Conservation (phyloP, 78 protist species). For the Neovahlkampfia damariscottae region DNA sequence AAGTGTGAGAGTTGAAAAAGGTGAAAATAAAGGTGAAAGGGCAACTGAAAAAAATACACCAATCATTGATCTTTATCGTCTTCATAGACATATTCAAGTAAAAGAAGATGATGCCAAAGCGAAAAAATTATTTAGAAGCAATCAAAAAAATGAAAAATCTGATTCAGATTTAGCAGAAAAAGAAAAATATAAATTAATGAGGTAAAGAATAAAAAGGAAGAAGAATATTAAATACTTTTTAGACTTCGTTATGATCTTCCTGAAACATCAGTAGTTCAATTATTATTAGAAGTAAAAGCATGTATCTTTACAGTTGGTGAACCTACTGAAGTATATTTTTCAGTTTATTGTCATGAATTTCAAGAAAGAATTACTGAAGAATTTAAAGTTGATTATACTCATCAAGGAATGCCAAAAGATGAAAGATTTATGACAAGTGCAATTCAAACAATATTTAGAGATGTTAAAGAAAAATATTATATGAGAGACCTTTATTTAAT, state of each 20-base stretch:
- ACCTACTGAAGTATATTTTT: background rate
- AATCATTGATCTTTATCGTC: background rate
- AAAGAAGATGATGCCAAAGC: background rate
- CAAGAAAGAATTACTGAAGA: background rate
- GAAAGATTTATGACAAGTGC: background rate
- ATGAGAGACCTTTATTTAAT: background rate
- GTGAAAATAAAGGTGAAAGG: background rate
- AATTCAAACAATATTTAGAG: background rate
- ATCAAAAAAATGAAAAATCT: too few relatives aligned
- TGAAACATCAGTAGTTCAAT: background rate
- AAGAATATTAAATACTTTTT: too few relatives aligned
- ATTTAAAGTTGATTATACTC: constrained; percentile 5
- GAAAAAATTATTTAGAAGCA: too few relatives aligned
- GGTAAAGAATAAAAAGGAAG: too few relatives aligned
- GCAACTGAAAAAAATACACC: background rate
- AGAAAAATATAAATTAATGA: too few relatives aligned
- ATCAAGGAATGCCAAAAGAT: constrained; percentile 3
- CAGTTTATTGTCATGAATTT: background rate
- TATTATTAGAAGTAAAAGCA: constrained; percentile 7
- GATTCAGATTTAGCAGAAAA: too few relatives aligned
- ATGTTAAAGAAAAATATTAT: background rate
- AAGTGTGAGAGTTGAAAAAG: background rate
- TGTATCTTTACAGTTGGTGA: background rate
- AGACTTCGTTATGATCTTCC: background rate
- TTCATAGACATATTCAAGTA: background rate